phyloP scores from a whole-genome alignment of 345 rosid species.

The Microcos paniculata region DNA sequence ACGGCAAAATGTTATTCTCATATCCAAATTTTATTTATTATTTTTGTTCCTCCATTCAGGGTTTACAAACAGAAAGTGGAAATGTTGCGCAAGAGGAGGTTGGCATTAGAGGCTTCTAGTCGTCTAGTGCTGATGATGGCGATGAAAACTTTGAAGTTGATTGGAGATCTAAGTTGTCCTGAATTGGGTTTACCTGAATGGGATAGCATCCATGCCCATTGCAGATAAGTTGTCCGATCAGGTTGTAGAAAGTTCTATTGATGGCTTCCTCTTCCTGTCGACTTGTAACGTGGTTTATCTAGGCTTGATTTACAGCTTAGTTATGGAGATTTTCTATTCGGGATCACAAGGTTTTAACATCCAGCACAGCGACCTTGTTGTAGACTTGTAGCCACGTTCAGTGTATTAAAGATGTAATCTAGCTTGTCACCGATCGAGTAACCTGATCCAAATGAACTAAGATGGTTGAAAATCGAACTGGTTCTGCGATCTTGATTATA shows the following conservation, averaged over 20 bases:
- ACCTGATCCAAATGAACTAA: neutral
- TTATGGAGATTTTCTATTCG: neutral
- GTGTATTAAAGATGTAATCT: too few relatives aligned
- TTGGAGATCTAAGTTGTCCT: conserved; percentile 76
- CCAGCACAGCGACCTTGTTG: neutral
- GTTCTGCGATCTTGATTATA: too few relatives aligned
- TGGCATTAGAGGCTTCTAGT: conserved; percentile 66
- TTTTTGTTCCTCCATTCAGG: conserved; percentile 37
- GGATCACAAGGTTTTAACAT: too few relatives aligned
- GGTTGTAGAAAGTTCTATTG: neutral
- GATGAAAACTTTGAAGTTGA: conserved; percentile 72
- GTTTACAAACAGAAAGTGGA: conserved; percentile 64
- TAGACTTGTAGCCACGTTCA: neutral
- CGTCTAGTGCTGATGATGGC: conserved; percentile 62
- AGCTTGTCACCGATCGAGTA: neutral
- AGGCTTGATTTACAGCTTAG: neutral
- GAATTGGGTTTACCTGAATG: neutral
- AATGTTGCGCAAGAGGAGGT: conserved; percentile 55
- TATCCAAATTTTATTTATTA: neutral
- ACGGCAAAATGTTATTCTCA: neutral
- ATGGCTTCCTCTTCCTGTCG: neutral
- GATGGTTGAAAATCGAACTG: too few relatives aligned
- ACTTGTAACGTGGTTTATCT: too few relatives aligned
- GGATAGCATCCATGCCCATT: neutral
- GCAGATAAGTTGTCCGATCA: neutral